Evolutionary conservation across 2,329 filamentous ascomycete genomes (phyloP), one percentile per base, ranked within the genome.

Genomic region (Juglanconis oblonga): DNA sequence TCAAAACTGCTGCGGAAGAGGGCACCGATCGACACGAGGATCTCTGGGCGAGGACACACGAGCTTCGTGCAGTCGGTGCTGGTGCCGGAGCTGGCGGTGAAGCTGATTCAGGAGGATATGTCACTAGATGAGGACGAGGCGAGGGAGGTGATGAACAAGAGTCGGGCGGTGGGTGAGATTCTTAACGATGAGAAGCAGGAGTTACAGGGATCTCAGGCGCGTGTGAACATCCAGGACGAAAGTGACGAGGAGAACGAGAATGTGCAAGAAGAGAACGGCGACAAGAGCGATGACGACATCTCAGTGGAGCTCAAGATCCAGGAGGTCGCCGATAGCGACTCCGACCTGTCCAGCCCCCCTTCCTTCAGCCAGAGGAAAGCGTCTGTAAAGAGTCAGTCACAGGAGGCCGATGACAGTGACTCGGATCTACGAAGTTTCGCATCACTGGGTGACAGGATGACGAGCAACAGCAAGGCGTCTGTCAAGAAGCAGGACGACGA

Each of bases 31-130:
- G 90, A 94, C 69, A 76, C 79, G 14, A 77, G 91, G 17, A 83
- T 93, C 61, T 83, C 87, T 13, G 83, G 83, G 1, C 80, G 88
- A 36, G 88, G 89, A 1, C 81, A 87, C 40, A 84, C 85, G 4
- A 82, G 81, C 31, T 94, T 88, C 67, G 85, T 92, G 2, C 88
- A 92, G 72, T 79, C 81, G 1, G 90, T 94, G 1, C 75, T 96
- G 62, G 90, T 96, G 31, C 90, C 91, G 0, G 92, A 96, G 71
- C 69, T 86, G 64, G 77, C 81, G 31, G 76, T 81, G 40, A 75
- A 73, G 62, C 72, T 87, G 55, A 83, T 86, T 63, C 80, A 78
- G 73, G 81, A 86, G 66, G 84, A 86, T 62, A 81, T 86, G 79
- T 60, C 64, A 2, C 75, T 82, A 29, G 70, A 66, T 3, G 72